Evolutionary conservation across 345 rosid genomes (phyloP), one percentile per base, ranked within the genome.

Genomic region (Melaleuca alternifolia): DNA sequence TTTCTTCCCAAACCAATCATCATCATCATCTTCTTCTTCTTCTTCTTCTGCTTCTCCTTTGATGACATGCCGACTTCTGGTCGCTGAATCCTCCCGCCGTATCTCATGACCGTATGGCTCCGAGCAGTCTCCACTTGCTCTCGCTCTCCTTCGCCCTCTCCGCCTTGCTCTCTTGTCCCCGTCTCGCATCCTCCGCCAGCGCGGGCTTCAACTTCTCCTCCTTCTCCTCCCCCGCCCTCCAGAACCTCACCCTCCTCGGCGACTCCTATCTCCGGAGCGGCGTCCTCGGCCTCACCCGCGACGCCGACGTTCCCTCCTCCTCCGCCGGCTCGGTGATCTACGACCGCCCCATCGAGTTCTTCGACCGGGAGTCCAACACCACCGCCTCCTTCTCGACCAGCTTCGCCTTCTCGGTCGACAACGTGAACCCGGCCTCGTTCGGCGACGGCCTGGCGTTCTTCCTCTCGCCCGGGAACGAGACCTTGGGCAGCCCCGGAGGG

Each of bases 371-470:
- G 50, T 94, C 98, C 83, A 95, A 94, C 87, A 89, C 88, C 91
- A 93, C 98, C 13, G 96, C 98, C 88, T 96, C 99, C 87, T 98
- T 96, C 90, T 89, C 93, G 14, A 94, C 99, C 1, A 91, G 85
- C 30, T 98, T 98, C 94, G 90, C 95, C 57, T 98, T 98, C 91
- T 92, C 98, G 37, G 87, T 98, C 82, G 87, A 50, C 28, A 95
- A 91, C 90, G 88, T 90, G 14, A 93, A 91, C 86, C 96, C 96
- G 1, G 87, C 86, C 87, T 94, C 98, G 30, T 95, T 84, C 82
- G 99, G 99, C 2, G 99, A 96, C 51, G 99, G 99, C 4, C 88
- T 98, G 26, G 86, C 99, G 13, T 96, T 96, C 90, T 98, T 98
- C 90, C 92, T 98, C 54, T 96, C 99, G 2, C 96, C 94, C 51